A percentile compares a stretch with the other conserved stretches of the same genome.
These are phyloP conservation scores for grape (Vitis vinifera) DNA, from an alignment of 164 flowering plant species.

Conservation along the genomic window ASM3070453v1 NC_081815.1:685501-686000, in stretches of 20 bases:
- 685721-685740: conserved; percentile 63
- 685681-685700: conserved; percentile 60
- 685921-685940: too few species aligned
- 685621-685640: conserved; percentile 13
- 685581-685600: too few species aligned
- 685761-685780: conserved; percentile 20
- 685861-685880: too few species aligned
- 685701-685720: conserved; percentile 60
- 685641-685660: conserved; percentile 19
- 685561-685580: background rate
- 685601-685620: background rate
- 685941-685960: too few species aligned
- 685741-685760: conserved; percentile 27
- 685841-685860: background rate
- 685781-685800: conserved; percentile 27
- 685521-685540: too few species aligned
- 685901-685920: too few species aligned
- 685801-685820: conserved; percentile 34
- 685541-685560: too few species aligned
- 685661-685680: conserved; percentile 56
- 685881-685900: too few species aligned
- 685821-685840: background rate
- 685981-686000: background rate
- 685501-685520: too few species aligned
- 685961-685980: background rate